phyloP scores from a whole-genome alignment of 345 rosid species.

The Arabidopsis arenosa region DNA sequence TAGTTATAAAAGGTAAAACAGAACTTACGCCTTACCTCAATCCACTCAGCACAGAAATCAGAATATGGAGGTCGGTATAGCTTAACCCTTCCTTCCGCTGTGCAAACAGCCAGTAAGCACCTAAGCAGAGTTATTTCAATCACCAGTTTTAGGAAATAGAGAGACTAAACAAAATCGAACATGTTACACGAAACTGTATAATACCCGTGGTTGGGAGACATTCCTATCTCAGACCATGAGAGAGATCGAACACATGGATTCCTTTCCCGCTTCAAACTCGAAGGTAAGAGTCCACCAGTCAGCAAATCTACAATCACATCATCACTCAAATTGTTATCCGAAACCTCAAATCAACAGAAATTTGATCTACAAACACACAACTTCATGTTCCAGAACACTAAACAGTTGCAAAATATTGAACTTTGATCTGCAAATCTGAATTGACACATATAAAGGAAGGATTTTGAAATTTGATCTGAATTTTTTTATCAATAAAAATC shows the following conservation, averaged over 20 bases:
- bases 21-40: constrained; percentile 59
- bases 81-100: constrained; percentile 83
- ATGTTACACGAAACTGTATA: constrained; percentile 5
- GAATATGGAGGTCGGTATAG: constrained; percentile 79
- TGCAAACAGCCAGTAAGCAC: constrained; percentile 88
- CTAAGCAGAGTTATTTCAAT: constrained; percentile 45
- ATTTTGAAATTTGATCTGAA: neutral
- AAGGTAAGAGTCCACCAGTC: constrained; percentile 63
- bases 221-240: constrained; percentile 95
- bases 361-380: neutral
- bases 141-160: constrained; percentile 3
- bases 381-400: neutral
- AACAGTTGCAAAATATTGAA: constrained; percentile 8
- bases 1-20: neutral
- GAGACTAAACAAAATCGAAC: neutral
- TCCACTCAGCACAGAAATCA: constrained; percentile 93
- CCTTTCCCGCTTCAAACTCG: constrained; percentile 68
- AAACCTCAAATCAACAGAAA: neutral
- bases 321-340: constrained; percentile 6
- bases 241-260: constrained; percentile 71
- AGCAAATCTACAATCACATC: constrained; percentile 60
- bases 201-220: constrained; percentile 86
- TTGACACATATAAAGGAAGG: neutral
- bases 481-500: neutral
- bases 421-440: neutral